A percentile compares a stretch with the other conserved stretches of the same genome.
Conservation (phyloP, 2,329 filamentous ascomycete genomes). For the Botryotinia convoluta region DNA sequence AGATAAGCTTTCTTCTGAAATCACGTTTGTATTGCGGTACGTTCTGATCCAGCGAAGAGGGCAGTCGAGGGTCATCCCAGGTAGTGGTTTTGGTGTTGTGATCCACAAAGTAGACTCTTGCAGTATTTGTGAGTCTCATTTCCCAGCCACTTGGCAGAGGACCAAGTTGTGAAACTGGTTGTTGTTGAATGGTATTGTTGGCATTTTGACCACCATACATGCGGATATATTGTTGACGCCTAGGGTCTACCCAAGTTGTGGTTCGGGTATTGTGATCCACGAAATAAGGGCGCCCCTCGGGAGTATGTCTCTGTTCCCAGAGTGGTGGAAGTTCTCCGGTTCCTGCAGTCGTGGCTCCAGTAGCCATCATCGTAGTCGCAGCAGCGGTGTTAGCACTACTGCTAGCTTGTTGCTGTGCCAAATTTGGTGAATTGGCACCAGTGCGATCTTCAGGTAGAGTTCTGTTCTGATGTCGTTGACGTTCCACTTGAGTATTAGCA, state of each 20-base stretch:
- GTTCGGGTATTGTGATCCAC: slow-evolving; percentile 98
- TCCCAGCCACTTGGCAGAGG: slow-evolving; percentile 97
- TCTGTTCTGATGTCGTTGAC: slow-evolving; percentile 89
- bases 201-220: slow-evolving; percentile 93
- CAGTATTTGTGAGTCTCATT: slow-evolving; percentile 98
- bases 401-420: slow-evolving; percentile 50
- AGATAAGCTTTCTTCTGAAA: slow-evolving; percentile 95
- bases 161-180: slow-evolving; percentile 94
- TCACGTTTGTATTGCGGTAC: slow-evolving; percentile 99
- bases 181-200: slow-evolving; percentile 88
- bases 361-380: slow-evolving; percentile 85
- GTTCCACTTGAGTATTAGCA: slow-evolving; percentile 88
- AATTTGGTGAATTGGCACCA: slow-evolving; percentile 84
- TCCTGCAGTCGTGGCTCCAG: slow-evolving; percentile 88
- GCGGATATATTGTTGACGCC: slow-evolving; percentile 94
- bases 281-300: slow-evolving; percentile 92
- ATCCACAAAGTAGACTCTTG: slow-evolving; percentile 96
- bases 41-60: slow-evolving; percentile 94
- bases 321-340: slow-evolving; percentile 91
- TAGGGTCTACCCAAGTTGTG: slow-evolving; percentile 97
- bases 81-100: slow-evolving; percentile 99
- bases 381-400: slow-evolving; percentile 43
- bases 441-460: slow-evolving; percentile 95
- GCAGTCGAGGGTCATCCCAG: slow-evolving; percentile 94
- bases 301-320: slow-evolving; percentile 95